These are phyloP conservation scores for Neobulgaria alba DNA, from an alignment of 2,329 filamentous ascomycete genomes.

Conservation along the genomic window DNA sequence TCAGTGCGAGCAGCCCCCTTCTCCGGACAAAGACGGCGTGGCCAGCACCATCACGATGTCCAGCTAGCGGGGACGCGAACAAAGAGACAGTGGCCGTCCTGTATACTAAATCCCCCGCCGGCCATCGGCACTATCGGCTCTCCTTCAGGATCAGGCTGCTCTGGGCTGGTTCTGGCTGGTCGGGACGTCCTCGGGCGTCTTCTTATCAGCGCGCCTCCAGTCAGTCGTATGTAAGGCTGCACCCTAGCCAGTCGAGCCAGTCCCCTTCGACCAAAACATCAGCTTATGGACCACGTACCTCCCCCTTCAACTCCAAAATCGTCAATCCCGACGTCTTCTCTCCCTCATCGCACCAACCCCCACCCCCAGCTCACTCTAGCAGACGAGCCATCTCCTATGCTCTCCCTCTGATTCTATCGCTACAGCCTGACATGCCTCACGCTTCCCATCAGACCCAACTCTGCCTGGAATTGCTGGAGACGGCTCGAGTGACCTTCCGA, in stretches of 20 bases:
- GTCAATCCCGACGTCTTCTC: not conserved
- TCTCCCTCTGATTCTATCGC: not conserved
- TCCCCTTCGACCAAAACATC: not conserved
- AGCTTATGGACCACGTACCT: too few species aligned
- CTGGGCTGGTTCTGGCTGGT: not conserved
- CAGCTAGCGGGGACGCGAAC: too few species aligned
- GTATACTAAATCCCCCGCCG: too few species aligned
- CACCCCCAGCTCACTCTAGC: not conserved
- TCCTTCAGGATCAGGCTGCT: not conserved
- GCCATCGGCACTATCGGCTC: too few species aligned
- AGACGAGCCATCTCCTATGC: not conserved
- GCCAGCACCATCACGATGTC: too few species aligned
- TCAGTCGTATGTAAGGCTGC: not conserved
- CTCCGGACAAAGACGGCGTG: too few species aligned
- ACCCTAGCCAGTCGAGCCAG: not conserved
- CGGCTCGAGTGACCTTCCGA: not conserved
- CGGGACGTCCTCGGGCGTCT: not conserved
- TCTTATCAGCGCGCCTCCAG: not conserved
- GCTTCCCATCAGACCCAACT: conserved; percentile 2
- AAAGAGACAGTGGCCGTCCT: too few species aligned
- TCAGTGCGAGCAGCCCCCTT: too few species aligned
- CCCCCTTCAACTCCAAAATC: not conserved
- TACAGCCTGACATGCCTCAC: conserved; percentile 2
- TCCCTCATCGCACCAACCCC: not conserved
- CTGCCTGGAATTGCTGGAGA: conserved; percentile 2